A percentile compares a stretch with the other conserved stretches of the same genome.
Conservation (phyloP, 495 filamentous ascomycete genomes). For the Hyaloscypha finlandica region DNA sequence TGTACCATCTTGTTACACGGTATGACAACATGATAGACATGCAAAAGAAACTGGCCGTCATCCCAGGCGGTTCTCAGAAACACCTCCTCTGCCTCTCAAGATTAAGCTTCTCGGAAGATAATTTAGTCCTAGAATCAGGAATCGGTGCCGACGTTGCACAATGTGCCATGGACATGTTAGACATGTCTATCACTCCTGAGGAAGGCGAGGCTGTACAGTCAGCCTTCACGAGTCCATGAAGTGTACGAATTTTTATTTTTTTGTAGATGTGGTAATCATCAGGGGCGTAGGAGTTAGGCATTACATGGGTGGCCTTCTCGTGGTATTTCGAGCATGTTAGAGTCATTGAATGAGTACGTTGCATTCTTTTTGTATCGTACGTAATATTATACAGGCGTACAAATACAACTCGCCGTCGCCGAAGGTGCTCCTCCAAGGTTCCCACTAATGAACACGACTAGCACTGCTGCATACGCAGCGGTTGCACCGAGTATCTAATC, state of each 20-base stretch:
- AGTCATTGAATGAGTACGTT: neutral
- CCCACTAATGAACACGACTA: slow-evolving; percentile 35
- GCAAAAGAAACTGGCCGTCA: slow-evolving; percentile 26
- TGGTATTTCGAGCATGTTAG: neutral
- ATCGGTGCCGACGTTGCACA: slow-evolving; percentile 31
- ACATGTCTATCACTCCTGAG: slow-evolving; percentile 29
- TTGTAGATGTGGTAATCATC: neutral
- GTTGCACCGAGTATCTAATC: slow-evolving; percentile 34
- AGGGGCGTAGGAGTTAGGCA: neutral
- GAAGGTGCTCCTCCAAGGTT: slow-evolving; percentile 14
- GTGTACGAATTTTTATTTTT: neutral
- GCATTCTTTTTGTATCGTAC: neutral
- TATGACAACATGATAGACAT: slow-evolving; percentile 29
- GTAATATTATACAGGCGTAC: slow-evolving; percentile 3
- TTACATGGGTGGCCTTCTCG: neutral
- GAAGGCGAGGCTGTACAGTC: slow-evolving; percentile 32
- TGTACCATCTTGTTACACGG: slow-evolving; percentile 30
- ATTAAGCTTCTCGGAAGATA: slow-evolving; percentile 32
- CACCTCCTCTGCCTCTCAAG: slow-evolving; percentile 31
- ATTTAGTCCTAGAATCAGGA: slow-evolving; percentile 28
- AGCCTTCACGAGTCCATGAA: slow-evolving; percentile 26
- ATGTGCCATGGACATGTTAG: slow-evolving; percentile 30
- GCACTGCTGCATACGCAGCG: slow-evolving; percentile 34
- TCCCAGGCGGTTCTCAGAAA: slow-evolving; percentile 31
- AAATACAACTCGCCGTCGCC: neutral